Evolutionary conservation across 495 filamentous ascomycete species (phyloP).

Genomic region (Aspergillus cavernicola): DNA sequence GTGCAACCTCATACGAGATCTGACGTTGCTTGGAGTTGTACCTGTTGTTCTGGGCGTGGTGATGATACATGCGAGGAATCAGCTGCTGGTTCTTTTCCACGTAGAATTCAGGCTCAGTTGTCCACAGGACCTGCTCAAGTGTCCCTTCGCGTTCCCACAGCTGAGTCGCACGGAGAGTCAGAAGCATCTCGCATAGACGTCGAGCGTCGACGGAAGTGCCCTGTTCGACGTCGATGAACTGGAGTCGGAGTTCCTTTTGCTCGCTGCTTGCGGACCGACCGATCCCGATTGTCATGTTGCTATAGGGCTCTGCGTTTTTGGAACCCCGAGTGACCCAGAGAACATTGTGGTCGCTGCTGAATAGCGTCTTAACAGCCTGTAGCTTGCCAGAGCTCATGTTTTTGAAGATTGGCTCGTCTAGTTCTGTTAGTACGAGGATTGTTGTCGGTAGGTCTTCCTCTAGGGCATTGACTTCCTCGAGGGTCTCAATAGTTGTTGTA

Average conservation of each 20-base stretch:
- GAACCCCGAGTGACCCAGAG: conserved; percentile 3
- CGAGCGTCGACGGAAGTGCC: neutral
- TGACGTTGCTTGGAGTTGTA: no score
- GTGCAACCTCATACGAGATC: no score
- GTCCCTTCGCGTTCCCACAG: neutral
- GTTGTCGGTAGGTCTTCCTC: no score
- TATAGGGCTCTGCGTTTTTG: neutral
- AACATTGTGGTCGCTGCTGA: neutral
- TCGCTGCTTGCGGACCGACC: conserved; percentile 15
- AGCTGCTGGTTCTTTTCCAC: conserved; percentile 17
- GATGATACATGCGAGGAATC: conserved; percentile 16
- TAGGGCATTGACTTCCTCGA: neutral
- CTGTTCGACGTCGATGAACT: conserved; percentile 21
- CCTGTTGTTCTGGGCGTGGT: neutral
- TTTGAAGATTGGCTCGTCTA: no score
- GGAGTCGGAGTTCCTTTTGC: neutral
- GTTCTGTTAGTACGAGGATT: no score
- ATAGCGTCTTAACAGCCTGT: conserved; percentile 10
- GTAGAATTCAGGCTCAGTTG: conserved; percentile 27
- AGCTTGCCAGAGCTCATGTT: neutral
- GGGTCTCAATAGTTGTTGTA: neutral
- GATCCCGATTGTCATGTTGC: conserved; percentile 7
- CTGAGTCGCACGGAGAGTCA: neutral
- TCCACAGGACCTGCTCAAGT: conserved; percentile 19
- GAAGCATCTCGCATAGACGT: neutral